A percentile compares a stretch with the other conserved stretches of the same genome.
These are phyloP conservation scores for Candida maltosa DNA, from an alignment of 805 yeast species.

Conservation along the genomic window DNA sequence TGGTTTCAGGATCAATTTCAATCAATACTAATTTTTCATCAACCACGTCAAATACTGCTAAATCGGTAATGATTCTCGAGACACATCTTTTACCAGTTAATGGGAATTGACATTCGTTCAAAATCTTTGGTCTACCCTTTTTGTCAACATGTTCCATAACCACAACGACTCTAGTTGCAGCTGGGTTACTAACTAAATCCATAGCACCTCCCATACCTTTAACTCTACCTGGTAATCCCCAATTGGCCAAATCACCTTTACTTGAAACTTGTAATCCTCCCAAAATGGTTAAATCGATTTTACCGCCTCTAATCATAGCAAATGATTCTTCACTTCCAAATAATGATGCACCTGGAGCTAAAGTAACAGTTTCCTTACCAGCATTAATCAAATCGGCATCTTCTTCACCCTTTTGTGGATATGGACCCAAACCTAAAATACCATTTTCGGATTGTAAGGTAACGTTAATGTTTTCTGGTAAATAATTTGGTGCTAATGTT, in stretches of 20 bases:
- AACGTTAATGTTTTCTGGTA: constrained; percentile 33
- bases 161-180: constrained; percentile 42
- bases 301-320: constrained; percentile 47
- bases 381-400: constrained; percentile 50
- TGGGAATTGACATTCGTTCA: constrained; percentile 42
- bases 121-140: constrained; percentile 45
- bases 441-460: constrained; percentile 49
- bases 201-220: constrained; percentile 57
- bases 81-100: constrained; percentile 46
- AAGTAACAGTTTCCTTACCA: constrained; percentile 49
- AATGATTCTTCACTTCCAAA: constrained; percentile 52
- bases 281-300: constrained; percentile 39
- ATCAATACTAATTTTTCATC: constrained; percentile 33
- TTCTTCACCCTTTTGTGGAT: constrained; percentile 38
- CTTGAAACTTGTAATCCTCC: constrained; percentile 51
- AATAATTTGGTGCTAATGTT: constrained; percentile 42
- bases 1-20: constrained; percentile 39
- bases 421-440: constrained; percentile 48
- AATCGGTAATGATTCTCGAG: constrained; percentile 42
- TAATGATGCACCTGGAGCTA: constrained; percentile 43
- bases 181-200: constrained; percentile 49
- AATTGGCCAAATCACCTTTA: constrained; percentile 49
- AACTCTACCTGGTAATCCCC: constrained; percentile 50
- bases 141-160: constrained; percentile 48
- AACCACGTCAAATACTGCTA: constrained; percentile 47